These are phyloP conservation scores for Calonectria ilicicola DNA, from an alignment of 2,329 filamentous ascomycete genomes.

Conservation along the genomic window DNA sequence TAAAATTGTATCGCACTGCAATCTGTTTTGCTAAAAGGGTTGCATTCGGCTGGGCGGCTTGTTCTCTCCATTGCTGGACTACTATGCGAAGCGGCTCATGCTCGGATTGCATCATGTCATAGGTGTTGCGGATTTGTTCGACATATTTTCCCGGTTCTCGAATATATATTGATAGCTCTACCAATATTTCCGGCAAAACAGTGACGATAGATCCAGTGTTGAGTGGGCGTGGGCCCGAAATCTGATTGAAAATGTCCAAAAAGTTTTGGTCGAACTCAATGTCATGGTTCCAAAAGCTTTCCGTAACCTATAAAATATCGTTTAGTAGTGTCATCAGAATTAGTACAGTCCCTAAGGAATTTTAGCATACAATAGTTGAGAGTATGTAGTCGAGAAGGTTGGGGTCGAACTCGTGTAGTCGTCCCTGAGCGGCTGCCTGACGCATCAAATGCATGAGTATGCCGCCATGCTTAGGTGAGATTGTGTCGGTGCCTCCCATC, in stretches of 20 bases:
- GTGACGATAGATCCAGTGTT: background rate
- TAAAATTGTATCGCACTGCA: background rate
- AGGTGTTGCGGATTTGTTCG: background rate
- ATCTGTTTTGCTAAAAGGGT: background rate
- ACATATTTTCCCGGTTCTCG: background rate
- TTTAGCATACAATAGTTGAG: background rate
- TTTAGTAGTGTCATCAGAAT: background rate
- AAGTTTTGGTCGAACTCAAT: background rate
- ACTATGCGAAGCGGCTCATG: background rate
- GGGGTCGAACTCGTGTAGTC: background rate
- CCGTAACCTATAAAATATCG: background rate
- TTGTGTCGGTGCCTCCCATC: background rate
- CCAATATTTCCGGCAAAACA: background rate
- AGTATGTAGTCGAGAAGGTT: background rate
- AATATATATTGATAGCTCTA: background rate
- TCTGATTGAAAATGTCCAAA: background rate
- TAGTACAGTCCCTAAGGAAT: too few relatives aligned
- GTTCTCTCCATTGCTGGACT: background rate
- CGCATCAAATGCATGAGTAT: background rate
- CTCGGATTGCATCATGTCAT: background rate
- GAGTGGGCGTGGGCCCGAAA: background rate
- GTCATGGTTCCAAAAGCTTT: conserved; percentile 6
- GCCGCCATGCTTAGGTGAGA: background rate
- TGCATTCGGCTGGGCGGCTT: background rate
- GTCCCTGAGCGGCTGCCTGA: background rate